Evolutionary conservation across 2,329 filamentous ascomycete species (phyloP).

Genomic region (Diaporthe sp.): DNA sequence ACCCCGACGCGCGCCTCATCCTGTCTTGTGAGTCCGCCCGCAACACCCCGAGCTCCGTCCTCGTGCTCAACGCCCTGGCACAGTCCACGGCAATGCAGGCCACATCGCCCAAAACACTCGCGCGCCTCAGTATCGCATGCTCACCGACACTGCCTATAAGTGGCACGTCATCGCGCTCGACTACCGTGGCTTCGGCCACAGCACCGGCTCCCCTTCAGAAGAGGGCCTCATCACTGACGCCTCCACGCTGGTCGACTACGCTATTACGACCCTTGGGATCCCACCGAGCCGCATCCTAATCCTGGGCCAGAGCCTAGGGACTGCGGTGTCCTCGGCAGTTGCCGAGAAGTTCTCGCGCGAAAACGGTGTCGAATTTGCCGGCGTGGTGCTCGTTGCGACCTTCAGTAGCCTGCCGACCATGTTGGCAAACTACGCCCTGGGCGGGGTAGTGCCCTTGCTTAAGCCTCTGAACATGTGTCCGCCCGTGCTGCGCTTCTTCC

Average conservation of each 20-base stretch:
- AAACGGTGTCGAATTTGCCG: constrained; percentile 78
- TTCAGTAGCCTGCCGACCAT: constrained; percentile 83
- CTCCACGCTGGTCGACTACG: constrained; percentile 79
- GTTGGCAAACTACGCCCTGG: constrained; percentile 82
- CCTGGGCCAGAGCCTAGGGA: constrained; percentile 89
- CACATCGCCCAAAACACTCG: constrained; percentile 85
- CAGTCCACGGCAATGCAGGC: constrained; percentile 75
- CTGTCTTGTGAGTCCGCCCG: constrained; percentile 69
- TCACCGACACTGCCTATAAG: constrained; percentile 76
- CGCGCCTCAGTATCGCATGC: constrained; percentile 81
- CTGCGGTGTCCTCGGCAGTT: constrained; percentile 83
- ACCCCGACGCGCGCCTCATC: constrained; percentile 74
- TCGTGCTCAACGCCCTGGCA: constrained; percentile 21
- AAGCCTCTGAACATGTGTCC: constrained; percentile 79
- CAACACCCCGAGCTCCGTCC: constrained; percentile 1
- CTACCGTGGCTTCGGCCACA: constrained; percentile 89
- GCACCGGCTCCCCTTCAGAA: constrained; percentile 85
- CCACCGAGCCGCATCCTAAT: constrained; percentile 81
- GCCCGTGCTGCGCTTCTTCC: constrained; percentile 71
- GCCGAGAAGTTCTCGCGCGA: constrained; percentile 75
- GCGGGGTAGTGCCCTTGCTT: constrained; percentile 84
- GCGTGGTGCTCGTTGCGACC: constrained; percentile 82
- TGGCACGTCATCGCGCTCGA: constrained; percentile 91
- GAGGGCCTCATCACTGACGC: constrained; percentile 85
- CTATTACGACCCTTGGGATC: constrained; percentile 74